phyloP scores from a whole-genome alignment of 129 eudicot species.

The Ambrosia trifida region DNA sequence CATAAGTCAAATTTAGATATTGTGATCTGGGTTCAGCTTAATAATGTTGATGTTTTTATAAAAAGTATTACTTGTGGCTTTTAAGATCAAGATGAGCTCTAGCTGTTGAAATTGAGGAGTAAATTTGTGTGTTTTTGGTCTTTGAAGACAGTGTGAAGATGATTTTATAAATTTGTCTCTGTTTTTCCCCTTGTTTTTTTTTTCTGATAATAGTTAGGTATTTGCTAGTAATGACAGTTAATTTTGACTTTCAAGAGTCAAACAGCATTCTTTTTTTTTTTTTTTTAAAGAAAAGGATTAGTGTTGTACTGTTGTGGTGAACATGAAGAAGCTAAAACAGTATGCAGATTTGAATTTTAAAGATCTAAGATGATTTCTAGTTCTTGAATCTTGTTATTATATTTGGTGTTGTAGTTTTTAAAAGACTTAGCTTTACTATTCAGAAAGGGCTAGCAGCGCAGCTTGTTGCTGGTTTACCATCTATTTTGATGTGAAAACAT shows the following conservation, averaged over 20 bases:
- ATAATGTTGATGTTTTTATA: background rate
- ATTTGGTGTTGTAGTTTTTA: background rate
- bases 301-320: too few species aligned
- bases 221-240: background rate
- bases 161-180: background rate
- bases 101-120: background rate
- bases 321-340: background rate
- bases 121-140: background rate
- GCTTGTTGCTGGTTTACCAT: too few species aligned
- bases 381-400: background rate
- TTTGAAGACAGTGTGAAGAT: constrained; percentile 8
- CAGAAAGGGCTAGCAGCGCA: too few species aligned
- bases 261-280: too few species aligned
- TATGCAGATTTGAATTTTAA: background rate
- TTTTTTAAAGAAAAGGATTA: background rate
- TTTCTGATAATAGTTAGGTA: background rate
- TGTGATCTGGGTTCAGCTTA: background rate
- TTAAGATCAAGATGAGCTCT: background rate
- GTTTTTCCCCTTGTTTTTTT: background rate
- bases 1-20: constrained; percentile 1
- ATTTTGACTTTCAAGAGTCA: constrained; percentile 29
- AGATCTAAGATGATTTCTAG: constrained; percentile 7
- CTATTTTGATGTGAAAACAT: too few species aligned
- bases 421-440: too few species aligned
- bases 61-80: constrained; percentile 19